These are phyloP conservation scores for Schizophyllum amplum DNA, from an alignment of 1,284 basidiomycete species.

Conservation along the genomic window DNA sequence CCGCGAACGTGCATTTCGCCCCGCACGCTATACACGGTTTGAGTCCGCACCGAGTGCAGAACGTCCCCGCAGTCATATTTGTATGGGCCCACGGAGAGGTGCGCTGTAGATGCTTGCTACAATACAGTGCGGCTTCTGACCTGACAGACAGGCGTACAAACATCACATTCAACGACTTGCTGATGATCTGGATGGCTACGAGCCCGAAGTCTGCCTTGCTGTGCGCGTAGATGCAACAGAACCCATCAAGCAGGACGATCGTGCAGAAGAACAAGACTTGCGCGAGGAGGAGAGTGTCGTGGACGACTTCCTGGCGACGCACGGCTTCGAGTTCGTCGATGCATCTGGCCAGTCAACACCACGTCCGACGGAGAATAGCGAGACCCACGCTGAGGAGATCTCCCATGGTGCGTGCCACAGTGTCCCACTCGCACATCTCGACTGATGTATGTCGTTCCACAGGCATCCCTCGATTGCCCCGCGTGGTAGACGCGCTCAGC, in stretches of 20 bases:
- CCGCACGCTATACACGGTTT: conserved; percentile 36
- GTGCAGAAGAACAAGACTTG: conserved; percentile 18
- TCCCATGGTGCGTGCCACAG: conserved; percentile 18
- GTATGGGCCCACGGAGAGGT: conserved; percentile 64
- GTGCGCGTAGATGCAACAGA: conserved; percentile 35
- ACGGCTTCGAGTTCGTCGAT: conserved; percentile 66
- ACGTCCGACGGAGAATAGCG: not conserved
- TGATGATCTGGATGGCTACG: conserved; percentile 35
- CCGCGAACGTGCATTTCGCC: conserved; percentile 66
- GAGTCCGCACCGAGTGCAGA: conserved; percentile 25
- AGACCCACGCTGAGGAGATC: conserved; percentile 11
- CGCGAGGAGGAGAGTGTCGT: conserved; percentile 39
- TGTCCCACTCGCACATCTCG: not conserved
- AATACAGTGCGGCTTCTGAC: conserved; percentile 2
- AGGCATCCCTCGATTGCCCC: conserved; percentile 55
- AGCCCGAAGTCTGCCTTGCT: conserved; percentile 65
- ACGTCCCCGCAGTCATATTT: conserved; percentile 63
- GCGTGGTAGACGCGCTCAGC: conserved; percentile 69
- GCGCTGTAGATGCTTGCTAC: conserved; percentile 18
- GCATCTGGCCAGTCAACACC: conserved; percentile 5
- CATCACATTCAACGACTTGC: conserved; percentile 45
- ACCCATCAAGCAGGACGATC: not conserved
- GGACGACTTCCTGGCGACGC: conserved; percentile 55
- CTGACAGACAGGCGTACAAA: conserved; percentile 34
- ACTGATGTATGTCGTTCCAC: conserved; percentile 4